phyloP scores from a whole-genome alignment of 371 early-diverging fungal species.

The Haplosporangium sp. region DNA sequence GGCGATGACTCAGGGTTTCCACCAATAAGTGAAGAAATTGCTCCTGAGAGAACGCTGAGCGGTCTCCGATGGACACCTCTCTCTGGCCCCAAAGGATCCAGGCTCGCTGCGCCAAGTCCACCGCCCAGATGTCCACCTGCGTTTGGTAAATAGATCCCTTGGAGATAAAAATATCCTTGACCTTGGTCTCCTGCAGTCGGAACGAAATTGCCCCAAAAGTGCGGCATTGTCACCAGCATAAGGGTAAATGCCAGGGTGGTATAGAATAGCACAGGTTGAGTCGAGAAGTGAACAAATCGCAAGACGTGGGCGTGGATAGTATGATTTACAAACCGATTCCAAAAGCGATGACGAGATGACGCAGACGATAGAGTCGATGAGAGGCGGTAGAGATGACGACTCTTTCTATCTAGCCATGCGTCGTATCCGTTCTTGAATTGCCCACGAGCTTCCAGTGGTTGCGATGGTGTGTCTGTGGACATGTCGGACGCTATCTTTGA shows the following conservation, averaged over 20 bases:
- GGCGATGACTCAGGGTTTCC: slow-evolving; percentile 5
- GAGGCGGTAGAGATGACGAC: slow-evolving; percentile 43
- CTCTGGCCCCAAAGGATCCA: slow-evolving; percentile 36
- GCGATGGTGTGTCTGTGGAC: not conserved
- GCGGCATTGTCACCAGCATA: slow-evolving; percentile 61
- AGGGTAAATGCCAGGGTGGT: slow-evolving; percentile 59
- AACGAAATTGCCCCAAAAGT: slow-evolving; percentile 66
- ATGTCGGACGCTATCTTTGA: slow-evolving; percentile 5
- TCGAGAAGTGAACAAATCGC: slow-evolving; percentile 50
- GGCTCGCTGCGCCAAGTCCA: slow-evolving; percentile 26
- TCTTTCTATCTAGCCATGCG: slow-evolving; percentile 42
- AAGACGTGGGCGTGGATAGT: slow-evolving; percentile 48
- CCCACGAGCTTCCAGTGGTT: not conserved
- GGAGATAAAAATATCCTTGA: slow-evolving; percentile 68
- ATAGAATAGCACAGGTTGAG: slow-evolving; percentile 58
- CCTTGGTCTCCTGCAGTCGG: slow-evolving; percentile 61
- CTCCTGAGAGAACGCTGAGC: slow-evolving; percentile 27
- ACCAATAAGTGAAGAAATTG: slow-evolving; percentile 32
- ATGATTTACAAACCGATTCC: slow-evolving; percentile 51
- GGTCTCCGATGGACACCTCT: slow-evolving; percentile 14
- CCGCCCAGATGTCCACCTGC: slow-evolving; percentile 43
- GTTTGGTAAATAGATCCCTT: slow-evolving; percentile 61
- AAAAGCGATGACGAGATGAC: slow-evolving; percentile 21
- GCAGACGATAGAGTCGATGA: slow-evolving; percentile 40
- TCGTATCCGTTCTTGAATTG: slow-evolving; percentile 46